phyloP scores from a whole-genome alignment of 2,329 filamentous ascomycete genomes.

The Botrytis fabae region DNA sequence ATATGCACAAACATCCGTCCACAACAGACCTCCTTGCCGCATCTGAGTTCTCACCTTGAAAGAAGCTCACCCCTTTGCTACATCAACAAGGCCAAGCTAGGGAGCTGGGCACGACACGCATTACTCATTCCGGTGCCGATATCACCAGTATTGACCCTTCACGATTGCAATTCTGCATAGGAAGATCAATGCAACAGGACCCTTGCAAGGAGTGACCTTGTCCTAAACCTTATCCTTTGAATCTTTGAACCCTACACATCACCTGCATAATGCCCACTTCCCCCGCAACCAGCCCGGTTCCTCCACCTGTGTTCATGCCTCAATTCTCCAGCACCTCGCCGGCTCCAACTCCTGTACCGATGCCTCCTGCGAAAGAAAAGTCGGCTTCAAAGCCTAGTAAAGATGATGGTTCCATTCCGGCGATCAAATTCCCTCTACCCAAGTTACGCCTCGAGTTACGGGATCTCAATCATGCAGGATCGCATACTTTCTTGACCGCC shows the following conservation, averaged over 20 bases:
- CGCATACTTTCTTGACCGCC: conserved; percentile 65
- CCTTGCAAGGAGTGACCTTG: conserved; percentile 19
- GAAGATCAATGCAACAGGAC: neutral
- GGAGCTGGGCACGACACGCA: neutral
- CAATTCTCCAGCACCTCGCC: conserved; percentile 27
- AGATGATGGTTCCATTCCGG: neutral
- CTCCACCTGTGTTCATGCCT: conserved; percentile 34
- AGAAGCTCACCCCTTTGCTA: neutral
- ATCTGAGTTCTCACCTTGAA: neutral
- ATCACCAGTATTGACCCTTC: neutral
- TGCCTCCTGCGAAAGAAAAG: conserved; percentile 20
- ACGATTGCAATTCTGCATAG: neutral
- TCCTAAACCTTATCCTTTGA: conserved; percentile 18
- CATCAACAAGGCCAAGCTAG: conserved; percentile 6
- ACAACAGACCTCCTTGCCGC: neutral
- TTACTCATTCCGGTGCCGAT: neutral
- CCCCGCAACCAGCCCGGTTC: conserved; percentile 29
- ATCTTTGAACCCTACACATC: neutral
- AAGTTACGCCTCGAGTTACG: conserved; percentile 61
- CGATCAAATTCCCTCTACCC: conserved; percentile 47
- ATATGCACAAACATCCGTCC: neutral
- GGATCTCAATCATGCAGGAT: conserved; percentile 60
- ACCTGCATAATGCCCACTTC: conserved; percentile 27
- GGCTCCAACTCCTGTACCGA: conserved; percentile 27
- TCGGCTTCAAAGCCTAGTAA: conserved; percentile 9